phyloP scores from a whole-genome alignment of 164 flowering plant species.

The Cinnamomum micranthum region DNA sequence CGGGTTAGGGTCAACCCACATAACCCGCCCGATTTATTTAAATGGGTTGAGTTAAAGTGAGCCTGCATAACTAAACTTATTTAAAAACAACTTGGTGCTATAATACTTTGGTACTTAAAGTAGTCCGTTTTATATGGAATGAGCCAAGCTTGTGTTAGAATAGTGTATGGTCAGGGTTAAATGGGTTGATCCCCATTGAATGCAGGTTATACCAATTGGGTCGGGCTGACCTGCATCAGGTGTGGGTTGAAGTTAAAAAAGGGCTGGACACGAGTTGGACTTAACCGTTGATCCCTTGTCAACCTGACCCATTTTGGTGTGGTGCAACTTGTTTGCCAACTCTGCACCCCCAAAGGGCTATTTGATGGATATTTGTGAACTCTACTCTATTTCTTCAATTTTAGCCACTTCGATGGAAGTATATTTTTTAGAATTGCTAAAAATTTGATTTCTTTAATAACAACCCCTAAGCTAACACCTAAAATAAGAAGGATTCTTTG shows the following conservation, averaged over 20 bases:
- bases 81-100: too few relatives aligned
- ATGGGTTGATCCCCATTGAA: background rate
- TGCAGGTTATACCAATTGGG: background rate
- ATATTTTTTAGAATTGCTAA: too few relatives aligned
- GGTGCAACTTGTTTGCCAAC: background rate
- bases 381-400: background rate
- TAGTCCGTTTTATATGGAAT: background rate
- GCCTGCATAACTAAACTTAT: background rate
- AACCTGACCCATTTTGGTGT: background rate
- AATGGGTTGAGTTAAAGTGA: too few relatives aligned
- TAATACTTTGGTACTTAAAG: too few relatives aligned
- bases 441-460: too few relatives aligned
- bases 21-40: background rate
- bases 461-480: too few relatives aligned
- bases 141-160: background rate
- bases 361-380: too few relatives aligned
- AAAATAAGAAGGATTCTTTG: too few relatives aligned
- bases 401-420: background rate
- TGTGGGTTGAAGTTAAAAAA: background rate
- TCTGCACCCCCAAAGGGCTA: too few relatives aligned
- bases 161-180: background rate
- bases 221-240: background rate
- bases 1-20: too few relatives aligned
- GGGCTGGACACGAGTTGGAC: background rate
- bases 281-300: background rate